Percentiles rank a stretch among this genome's conserved stretches.
Conservation (phyloP, 106 monocot genomes). For the Gastrodia elata region DNA sequence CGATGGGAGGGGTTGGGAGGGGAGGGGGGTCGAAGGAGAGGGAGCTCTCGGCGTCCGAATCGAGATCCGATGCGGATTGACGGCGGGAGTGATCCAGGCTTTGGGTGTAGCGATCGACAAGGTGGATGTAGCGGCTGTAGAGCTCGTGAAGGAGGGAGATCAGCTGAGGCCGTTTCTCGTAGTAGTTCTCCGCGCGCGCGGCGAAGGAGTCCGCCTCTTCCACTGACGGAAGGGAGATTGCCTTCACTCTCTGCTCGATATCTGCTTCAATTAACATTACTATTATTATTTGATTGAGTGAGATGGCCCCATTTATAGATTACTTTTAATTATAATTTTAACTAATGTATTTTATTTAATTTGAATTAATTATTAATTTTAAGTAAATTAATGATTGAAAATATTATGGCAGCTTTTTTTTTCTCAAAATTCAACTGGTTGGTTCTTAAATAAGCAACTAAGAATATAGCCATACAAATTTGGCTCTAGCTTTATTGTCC, state of each 20-base stretch:
- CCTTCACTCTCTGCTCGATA: conserved; percentile 54
- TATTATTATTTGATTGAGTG: neutral
- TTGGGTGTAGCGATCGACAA: conserved; percentile 86
- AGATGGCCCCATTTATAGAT: too few relatives aligned
- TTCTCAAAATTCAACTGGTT: too few relatives aligned
- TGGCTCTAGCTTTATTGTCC: too few relatives aligned
- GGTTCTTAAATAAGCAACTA: too few relatives aligned
- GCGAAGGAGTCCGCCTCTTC: conserved; percentile 60
- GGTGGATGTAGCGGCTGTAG: conserved; percentile 73
- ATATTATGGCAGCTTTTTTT: too few relatives aligned
- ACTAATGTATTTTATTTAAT: too few relatives aligned
- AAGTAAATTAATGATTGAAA: too few relatives aligned
- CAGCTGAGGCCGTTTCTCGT: conserved; percentile 81
- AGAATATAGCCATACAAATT: too few relatives aligned
- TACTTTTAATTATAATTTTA: too few relatives aligned
- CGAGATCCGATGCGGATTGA: conserved; percentile 12
- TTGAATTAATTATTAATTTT: too few relatives aligned
- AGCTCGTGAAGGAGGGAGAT: conserved; percentile 72
- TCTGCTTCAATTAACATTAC: conserved; percentile 24
- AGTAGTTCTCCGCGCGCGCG: conserved; percentile 80
- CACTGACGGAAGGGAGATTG: conserved; percentile 13
- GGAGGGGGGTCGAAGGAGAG: conserved; percentile 40
- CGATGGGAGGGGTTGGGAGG: neutral
- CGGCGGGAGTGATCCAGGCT: conserved; percentile 20
- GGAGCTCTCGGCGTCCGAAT: conserved; percentile 55